Evolutionary conservation across 2,329 filamentous ascomycete species (phyloP).

Genomic region (Calonectria multiphialidica): DNA sequence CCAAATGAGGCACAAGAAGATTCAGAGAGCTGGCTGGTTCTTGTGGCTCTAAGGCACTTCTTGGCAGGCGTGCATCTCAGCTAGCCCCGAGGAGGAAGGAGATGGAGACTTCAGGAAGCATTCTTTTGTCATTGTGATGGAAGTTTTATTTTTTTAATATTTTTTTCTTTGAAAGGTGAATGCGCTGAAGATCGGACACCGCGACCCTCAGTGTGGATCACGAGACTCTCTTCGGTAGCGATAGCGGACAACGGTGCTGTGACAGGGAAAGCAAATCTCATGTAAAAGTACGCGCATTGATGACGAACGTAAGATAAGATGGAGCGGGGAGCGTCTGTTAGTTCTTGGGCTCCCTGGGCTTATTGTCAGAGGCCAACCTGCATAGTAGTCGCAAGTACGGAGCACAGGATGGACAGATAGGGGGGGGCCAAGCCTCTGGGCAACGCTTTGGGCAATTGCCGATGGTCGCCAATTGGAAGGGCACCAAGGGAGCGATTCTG

Average conservation of each 20-base stretch:
- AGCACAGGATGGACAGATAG: background rate
- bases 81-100: slow-evolving; percentile 12
- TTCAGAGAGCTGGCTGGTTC: slow-evolving; percentile 2
- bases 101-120: slow-evolving; percentile 5
- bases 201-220: slow-evolving; percentile 1
- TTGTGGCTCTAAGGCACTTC: slow-evolving; percentile 5
- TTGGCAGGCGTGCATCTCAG: slow-evolving; percentile 22
- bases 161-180: background rate
- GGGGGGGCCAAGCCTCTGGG: slow-evolving; percentile 4
- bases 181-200: background rate
- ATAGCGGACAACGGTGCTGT: background rate
- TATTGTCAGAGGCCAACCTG: slow-evolving; percentile 3
- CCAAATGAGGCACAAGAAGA: slow-evolving; percentile 37
- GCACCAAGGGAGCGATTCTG: slow-evolving; percentile 1
- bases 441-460: slow-evolving; percentile 24
- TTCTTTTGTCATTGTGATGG: background rate
- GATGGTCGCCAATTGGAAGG: slow-evolving; percentile 8
- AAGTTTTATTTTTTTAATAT: background rate
- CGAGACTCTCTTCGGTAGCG: background rate
- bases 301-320: slow-evolving; percentile 21
- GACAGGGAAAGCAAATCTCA: background rate
- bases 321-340: background rate
- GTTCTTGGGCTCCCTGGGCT: slow-evolving; percentile 1
- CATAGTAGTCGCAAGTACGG: background rate
- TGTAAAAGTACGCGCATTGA: slow-evolving; percentile 12